These are phyloP conservation scores for Albifimbria verrucaria DNA, from an alignment of 2,329 filamentous ascomycete species.

Conservation along the genomic window DNA sequence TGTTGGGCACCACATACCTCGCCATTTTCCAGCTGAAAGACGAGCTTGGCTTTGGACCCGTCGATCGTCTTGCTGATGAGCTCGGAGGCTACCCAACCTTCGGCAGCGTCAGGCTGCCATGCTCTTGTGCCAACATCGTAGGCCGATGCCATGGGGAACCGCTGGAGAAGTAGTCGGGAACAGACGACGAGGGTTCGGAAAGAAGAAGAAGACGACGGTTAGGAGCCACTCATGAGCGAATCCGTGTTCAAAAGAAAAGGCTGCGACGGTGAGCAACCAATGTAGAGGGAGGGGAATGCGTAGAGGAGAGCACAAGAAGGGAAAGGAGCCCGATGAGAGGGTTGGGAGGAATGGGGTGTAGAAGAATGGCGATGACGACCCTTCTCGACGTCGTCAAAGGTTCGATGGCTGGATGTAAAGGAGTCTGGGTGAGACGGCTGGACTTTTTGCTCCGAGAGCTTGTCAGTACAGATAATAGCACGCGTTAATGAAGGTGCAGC, in stretches of 20 bases:
- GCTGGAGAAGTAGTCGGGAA: constrained; percentile 13
- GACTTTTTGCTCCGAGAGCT: background rate
- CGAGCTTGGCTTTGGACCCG: constrained; percentile 81
- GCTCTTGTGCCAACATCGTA: constrained; percentile 97
- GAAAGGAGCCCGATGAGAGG: background rate
- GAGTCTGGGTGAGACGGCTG: background rate
- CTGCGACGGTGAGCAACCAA: constrained; percentile 6
- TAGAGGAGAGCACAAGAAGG: background rate
- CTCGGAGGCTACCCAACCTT: constrained; percentile 97
- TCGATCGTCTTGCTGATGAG: constrained; percentile 80
- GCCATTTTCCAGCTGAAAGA: constrained; percentile 89
- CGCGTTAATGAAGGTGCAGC: background rate
- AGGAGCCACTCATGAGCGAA: constrained; percentile 26
- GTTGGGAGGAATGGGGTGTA: background rate
- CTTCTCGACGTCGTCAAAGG: background rate
- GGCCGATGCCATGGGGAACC: constrained; percentile 75
- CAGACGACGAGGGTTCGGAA: constrained; percentile 12
- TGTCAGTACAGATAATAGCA: background rate
- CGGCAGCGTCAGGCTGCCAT: constrained; percentile 94
- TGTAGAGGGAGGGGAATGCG: constrained; percentile 2
- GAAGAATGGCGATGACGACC: background rate
- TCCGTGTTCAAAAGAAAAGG: constrained; percentile 14
- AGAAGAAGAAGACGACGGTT: constrained; percentile 15
- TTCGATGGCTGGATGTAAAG: background rate
- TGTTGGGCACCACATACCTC: too few species aligned